phyloP scores from a whole-genome alignment of 495 filamentous ascomycete species.

The Xylaria sp. region DNA sequence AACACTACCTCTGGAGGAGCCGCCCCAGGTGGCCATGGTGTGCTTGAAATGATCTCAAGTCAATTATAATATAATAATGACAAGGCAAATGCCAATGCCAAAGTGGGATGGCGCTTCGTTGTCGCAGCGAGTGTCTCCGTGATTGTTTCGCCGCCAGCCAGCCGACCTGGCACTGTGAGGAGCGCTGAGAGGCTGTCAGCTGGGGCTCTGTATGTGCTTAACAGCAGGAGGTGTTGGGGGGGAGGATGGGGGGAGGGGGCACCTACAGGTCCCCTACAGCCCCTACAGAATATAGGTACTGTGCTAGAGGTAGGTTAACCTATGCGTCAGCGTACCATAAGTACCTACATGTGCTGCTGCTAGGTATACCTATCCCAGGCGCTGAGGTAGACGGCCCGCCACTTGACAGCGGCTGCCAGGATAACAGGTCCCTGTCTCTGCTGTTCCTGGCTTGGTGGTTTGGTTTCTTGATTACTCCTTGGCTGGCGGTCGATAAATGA shows the following conservation, averaged over 20 bases:
- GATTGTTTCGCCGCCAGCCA: not conserved
- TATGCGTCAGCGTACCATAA: no score
- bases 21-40: constrained; percentile 21
- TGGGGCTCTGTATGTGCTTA: not conserved
- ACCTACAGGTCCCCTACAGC: no score
- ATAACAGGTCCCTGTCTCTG: not conserved
- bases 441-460: no score
- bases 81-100: constrained; percentile 1
- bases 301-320: no score
- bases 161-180: constrained; percentile 15
- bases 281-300: no score
- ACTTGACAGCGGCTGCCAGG: constrained; percentile 6
- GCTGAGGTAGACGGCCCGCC: not conserved
- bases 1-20: constrained; percentile 19
- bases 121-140: not conserved
- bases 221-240: no score
- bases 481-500: not conserved
- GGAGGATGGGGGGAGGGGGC: no score
- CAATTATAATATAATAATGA: not conserved
- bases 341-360: no score
- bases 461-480: not conserved
- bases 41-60: constrained; percentile 12
- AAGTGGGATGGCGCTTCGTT: constrained; percentile 5
- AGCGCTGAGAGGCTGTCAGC: not conserved
- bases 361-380: no score